Evolutionary conservation across 768 basidiomycete genomes (phyloP).

Genomic region (Tricholoma terreum): DNA sequence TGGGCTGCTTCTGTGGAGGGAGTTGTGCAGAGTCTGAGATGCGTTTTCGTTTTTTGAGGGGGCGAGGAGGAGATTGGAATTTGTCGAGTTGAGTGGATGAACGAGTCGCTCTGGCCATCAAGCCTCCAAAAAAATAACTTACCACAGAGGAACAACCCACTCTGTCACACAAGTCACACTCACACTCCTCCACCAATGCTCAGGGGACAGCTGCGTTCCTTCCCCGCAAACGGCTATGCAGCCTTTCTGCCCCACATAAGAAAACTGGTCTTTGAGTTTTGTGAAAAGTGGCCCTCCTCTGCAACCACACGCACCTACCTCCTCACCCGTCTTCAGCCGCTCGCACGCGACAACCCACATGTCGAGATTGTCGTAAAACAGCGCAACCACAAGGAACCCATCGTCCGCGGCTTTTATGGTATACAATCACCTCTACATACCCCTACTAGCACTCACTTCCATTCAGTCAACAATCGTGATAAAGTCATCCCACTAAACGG

Average conservation of each 20-base stretch:
- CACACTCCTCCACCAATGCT: conserved; percentile 30
- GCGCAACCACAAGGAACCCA: conserved; percentile 71
- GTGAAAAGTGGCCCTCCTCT: conserved; percentile 79
- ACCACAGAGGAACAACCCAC: background rate
- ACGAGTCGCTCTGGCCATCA: conserved; percentile 78
- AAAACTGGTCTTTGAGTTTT: conserved; percentile 87
- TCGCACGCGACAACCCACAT: conserved; percentile 75
- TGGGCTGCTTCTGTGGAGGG: conserved; percentile 42
- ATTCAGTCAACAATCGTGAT: conserved; percentile 72
- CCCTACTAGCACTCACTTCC: conserved; percentile 9
- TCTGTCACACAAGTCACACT: conserved; percentile 3
- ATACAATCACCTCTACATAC: conserved; percentile 19
- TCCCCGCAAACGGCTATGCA: conserved; percentile 70
- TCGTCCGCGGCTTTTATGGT: conserved; percentile 84
- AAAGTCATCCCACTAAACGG: conserved; percentile 83
- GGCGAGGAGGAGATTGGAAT: conserved; percentile 20
- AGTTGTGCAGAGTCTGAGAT: conserved; percentile 32
- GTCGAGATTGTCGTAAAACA: conserved; percentile 84
- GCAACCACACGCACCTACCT: conserved; percentile 69
- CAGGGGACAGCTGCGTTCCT: conserved; percentile 48
- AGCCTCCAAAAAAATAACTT: conserved; percentile 7
- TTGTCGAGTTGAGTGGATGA: conserved; percentile 40
- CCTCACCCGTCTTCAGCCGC: conserved; percentile 52
- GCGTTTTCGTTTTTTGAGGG: conserved; percentile 70
- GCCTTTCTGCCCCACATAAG: conserved; percentile 76